phyloP scores from a whole-genome alignment of 495 filamentous ascomycete species.

The Xylaria nigripes region DNA sequence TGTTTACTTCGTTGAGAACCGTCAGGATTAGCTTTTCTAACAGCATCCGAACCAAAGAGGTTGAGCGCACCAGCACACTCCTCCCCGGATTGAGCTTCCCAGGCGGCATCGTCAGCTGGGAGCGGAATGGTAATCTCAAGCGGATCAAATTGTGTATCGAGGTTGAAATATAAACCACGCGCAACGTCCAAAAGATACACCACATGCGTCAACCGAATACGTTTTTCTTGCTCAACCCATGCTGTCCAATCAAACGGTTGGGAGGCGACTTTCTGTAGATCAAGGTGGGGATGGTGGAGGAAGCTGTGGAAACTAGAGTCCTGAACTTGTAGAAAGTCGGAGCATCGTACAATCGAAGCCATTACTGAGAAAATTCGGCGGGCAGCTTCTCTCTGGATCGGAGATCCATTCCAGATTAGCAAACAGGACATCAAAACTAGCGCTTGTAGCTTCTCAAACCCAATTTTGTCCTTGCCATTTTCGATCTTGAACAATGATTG shows the following conservation, averaged over 20 bases:
- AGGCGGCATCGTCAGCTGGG: conserved; percentile 58
- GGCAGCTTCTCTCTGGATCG: conserved; percentile 47
- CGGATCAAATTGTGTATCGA: conserved; percentile 45
- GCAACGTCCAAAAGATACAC: conserved; percentile 51
- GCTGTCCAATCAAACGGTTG: conserved; percentile 47
- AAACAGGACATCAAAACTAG: conserved; percentile 48
- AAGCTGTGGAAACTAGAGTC: conserved; percentile 29
- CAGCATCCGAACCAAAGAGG: conserved; percentile 40
- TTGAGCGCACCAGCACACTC: conserved; percentile 57
- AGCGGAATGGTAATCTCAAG: conserved; percentile 51
- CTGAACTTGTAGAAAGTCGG: conserved; percentile 42
- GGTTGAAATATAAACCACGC: conserved; percentile 59
- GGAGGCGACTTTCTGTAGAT: conserved; percentile 25
- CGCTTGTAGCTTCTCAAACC: conserved; percentile 54
- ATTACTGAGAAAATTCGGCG: conserved; percentile 45
- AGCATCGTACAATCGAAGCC: conserved; percentile 41
- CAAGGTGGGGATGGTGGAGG: conserved; percentile 39
- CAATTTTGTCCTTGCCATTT: conserved; percentile 25
- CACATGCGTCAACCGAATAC: conserved; percentile 52
- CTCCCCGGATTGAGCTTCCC: conserved; percentile 46
- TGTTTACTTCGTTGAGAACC: conserved; percentile 53
- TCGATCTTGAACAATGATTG: conserved; percentile 29
- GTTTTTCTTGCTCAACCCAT: conserved; percentile 63
- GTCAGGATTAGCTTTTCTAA: conserved; percentile 42
- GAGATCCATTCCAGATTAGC: conserved; percentile 56